Evolutionary conservation across 2,329 filamentous ascomycete species (phyloP).

Genomic region (Ophiostoma quercus): DNA sequence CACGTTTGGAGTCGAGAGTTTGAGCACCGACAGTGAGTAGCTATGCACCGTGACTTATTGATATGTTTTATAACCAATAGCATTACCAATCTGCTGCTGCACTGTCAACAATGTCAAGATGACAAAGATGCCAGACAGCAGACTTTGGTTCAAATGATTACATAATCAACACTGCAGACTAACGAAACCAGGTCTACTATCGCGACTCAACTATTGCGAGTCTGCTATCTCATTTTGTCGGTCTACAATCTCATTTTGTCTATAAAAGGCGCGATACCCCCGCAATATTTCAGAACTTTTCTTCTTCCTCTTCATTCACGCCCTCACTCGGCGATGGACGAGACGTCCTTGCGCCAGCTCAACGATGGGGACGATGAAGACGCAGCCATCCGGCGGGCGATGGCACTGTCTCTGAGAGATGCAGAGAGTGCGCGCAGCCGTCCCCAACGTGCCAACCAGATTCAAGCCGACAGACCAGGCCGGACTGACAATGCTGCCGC

Average conservation of each 20-base stretch:
- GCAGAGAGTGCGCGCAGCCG: constrained; percentile 26
- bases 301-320: background rate
- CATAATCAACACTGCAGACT: too few species aligned
- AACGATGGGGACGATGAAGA: constrained; percentile 46
- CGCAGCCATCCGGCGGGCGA: constrained; percentile 55
- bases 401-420: constrained; percentile 50
- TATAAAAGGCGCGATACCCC: background rate
- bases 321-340: constrained; percentile 27
- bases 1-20: background rate
- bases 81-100: too few species aligned
- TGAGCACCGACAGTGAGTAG: background rate
- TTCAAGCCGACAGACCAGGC: too few species aligned
- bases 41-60: background rate
- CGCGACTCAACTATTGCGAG: too few species aligned
- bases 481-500: background rate
- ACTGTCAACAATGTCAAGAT: too few species aligned
- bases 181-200: too few species aligned
- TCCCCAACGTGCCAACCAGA: too few species aligned
- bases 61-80: too few species aligned
- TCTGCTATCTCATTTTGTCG: background rate
- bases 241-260: background rate
- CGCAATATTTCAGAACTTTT: background rate
- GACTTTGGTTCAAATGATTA: too few species aligned
- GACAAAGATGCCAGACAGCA: too few species aligned
- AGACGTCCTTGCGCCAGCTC: constrained; percentile 28